These are phyloP conservation scores for Fusarium pseudoanthophilum DNA, from an alignment of 2,329 filamentous ascomycete genomes.

Conservation along the genomic window DNA sequence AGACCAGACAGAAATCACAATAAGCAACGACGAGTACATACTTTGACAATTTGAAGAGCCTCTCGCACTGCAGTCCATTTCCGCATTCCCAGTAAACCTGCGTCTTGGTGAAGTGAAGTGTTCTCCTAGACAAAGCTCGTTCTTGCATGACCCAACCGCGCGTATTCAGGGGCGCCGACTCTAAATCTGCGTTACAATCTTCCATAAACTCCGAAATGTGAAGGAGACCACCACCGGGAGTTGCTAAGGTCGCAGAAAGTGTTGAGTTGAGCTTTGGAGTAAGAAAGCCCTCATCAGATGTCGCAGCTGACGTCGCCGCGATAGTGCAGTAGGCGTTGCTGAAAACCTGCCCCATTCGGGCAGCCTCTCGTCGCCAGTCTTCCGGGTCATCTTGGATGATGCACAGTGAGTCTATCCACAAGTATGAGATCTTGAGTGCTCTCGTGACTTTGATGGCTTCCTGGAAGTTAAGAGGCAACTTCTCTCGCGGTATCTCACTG, in stretches of 20 bases:
- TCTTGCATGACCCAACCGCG: conserved; percentile 20
- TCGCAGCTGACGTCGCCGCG: not conserved
- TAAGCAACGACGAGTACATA: not conserved
- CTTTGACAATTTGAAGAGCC: not conserved
- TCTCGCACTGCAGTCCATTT: not conserved
- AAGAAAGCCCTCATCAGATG: not conserved
- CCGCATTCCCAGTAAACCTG: conserved; percentile 13
- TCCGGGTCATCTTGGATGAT: not conserved
- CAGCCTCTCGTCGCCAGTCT: conserved; percentile 7
- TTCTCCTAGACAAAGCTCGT: not conserved
- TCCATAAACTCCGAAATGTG: not conserved
- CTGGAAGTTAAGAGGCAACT: not conserved
- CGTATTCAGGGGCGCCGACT: conserved; percentile 38
- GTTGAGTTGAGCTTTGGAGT: not conserved
- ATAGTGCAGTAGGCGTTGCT: conserved; percentile 5
- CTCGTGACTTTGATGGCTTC: conserved; percentile 12
- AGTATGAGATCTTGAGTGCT: not conserved
- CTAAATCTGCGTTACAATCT: not conserved
- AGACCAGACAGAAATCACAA: too few relatives aligned
- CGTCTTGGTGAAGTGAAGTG: conserved; percentile 2
- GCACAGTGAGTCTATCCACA: conserved; percentile 15
- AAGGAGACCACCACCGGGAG: not conserved
- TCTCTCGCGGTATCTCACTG: not conserved
- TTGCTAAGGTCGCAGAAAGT: not conserved
- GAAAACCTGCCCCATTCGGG: conserved; percentile 3